Evolutionary conservation across 2,329 filamentous ascomycete species (phyloP), one percentile per base, ranked within the genome.

Genomic region (Fonsecaea pugnacius): DNA sequence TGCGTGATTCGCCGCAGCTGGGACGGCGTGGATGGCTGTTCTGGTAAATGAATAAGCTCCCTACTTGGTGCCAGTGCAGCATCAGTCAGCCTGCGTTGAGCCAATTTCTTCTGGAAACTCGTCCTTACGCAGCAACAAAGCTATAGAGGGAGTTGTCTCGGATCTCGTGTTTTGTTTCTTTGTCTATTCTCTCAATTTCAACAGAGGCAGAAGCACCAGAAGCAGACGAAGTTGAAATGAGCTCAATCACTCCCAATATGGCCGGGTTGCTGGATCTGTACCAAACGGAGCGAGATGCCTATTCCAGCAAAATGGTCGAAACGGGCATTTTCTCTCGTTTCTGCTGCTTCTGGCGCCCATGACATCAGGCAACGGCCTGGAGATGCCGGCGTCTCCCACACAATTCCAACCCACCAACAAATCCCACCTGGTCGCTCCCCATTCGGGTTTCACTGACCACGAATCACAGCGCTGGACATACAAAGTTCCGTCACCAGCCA

Each of bases 11-110:
- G 27, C 6, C 12, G 43, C 46, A 36, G 46, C 46, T 50, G 27
- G 4, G 21, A 24, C 8, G 46, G 46, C 40, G n/a, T 50, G n/a
- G 24, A 21, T 43, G 36, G 36, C 36, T 16, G 38, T 33, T 51
- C 57, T 59, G 57, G 43, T 59, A 52, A 51, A 59, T 59, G 57
- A 59, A 59, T 59, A 59, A 59, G 57, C 57, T 43, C 10, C 38
- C 9, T 43, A 16, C 38, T 36, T 43, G 27, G 4, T 58, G 14
- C 38, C n/a, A 16, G 43, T 50, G 57, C 43, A 43, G 57, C n/a
- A 51, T 52, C 57, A 52, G 57, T 59, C 57, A 59, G 57, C 57
- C n/a, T 59, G 57, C 57, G 57, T 59, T 59, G 57, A 46, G 57
- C 36, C 57, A 59, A 59, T 59, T 59, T 48, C 43, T 58, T 58